Evolutionary conservation across 192 early-diverging fungal genomes (phyloP).

Genomic region (Gaertneriomyces semiglobifer): DNA sequence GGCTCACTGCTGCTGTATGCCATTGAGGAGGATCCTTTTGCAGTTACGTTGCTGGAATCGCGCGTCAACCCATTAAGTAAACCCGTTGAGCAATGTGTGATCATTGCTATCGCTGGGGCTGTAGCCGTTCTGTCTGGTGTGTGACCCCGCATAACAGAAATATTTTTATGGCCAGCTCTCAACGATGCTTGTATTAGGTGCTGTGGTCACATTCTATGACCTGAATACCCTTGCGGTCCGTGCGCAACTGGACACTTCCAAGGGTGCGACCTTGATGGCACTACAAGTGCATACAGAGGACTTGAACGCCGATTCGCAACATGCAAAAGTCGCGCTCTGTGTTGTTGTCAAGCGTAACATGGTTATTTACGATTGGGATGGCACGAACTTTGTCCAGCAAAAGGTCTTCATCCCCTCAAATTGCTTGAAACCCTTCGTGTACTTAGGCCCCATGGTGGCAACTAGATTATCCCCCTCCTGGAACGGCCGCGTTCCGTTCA

Average conservation of each 20-base stretch:
- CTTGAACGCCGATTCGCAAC: background rate
- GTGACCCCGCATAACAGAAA: background rate
- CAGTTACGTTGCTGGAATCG: constrained; percentile 37
- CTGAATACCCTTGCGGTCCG: constrained; percentile 64
- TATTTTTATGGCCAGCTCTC: background rate
- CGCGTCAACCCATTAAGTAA: constrained; percentile 28
- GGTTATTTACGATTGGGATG: constrained; percentile 70
- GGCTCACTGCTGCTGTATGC: constrained; percentile 46
- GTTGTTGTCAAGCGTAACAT: constrained; percentile 70
- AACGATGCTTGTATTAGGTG: constrained; percentile 47
- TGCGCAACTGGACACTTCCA: constrained; percentile 66
- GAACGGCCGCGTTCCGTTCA: constrained; percentile 72
- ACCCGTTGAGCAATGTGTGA: constrained; percentile 25
- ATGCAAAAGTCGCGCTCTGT: constrained; percentile 32
- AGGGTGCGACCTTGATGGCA: constrained; percentile 70
- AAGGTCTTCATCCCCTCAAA: constrained; percentile 35
- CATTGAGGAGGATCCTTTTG: constrained; percentile 45
- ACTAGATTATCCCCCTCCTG: constrained; percentile 45
- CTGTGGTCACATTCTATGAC: constrained; percentile 69
- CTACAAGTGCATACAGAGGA: background rate
- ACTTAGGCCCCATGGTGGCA: constrained; percentile 12
- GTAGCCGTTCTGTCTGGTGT: constrained; percentile 10
- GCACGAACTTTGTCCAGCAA: constrained; percentile 61
- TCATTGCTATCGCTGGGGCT: background rate
- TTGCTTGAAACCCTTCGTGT: constrained; percentile 13